These are phyloP conservation scores for Priceomyces fermenticarens DNA, from an alignment of 805 yeast species.

Conservation along the genomic window DNA sequence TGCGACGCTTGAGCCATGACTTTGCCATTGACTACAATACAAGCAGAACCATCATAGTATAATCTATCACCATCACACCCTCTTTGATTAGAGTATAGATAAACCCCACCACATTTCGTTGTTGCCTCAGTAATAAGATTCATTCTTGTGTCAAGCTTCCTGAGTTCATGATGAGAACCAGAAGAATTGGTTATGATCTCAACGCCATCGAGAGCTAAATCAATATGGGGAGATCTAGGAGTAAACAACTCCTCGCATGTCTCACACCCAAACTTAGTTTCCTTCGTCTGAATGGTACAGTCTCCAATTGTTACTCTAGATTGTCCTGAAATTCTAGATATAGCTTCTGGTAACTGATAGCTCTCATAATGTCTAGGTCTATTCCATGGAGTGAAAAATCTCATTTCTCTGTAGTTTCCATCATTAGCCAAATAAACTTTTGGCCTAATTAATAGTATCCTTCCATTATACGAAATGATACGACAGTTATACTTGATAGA, in stretches of 20 bases:
- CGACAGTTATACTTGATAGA: constrained; percentile 91
- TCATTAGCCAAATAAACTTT: constrained; percentile 93
- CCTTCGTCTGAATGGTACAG: constrained; percentile 78
- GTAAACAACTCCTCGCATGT: constrained; percentile 98
- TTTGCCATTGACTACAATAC: constrained; percentile 87
- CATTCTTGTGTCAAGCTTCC: constrained; percentile 84
- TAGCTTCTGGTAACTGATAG: constrained; percentile 65
- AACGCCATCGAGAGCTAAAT: constrained; percentile 92
- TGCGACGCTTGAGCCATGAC: constrained; percentile 93
- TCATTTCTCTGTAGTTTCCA: constrained; percentile 97
- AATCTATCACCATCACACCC: constrained; percentile 98
- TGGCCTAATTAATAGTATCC: constrained; percentile 84
- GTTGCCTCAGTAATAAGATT: constrained; percentile 89
- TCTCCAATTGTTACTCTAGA: constrained; percentile 78
- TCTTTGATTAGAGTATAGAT: constrained; percentile 88
- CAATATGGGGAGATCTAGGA: constrained; percentile 92
- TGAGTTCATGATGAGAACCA: constrained; percentile 96
- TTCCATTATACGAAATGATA: constrained; percentile 72
- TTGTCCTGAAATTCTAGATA: constrained; percentile 68
- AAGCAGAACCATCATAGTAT: constrained; percentile 96
- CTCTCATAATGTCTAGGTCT: constrained; percentile 73
- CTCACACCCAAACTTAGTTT: constrained; percentile 93
- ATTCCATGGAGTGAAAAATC: constrained; percentile 94
- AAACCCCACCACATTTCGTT: constrained; percentile 93
- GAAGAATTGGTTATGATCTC: constrained; percentile 94